Evolutionary conservation across 306 rosid genomes (phyloP), one percentile per base, ranked within the genome.

Genomic region (Prinsepia uniflora): DNA sequence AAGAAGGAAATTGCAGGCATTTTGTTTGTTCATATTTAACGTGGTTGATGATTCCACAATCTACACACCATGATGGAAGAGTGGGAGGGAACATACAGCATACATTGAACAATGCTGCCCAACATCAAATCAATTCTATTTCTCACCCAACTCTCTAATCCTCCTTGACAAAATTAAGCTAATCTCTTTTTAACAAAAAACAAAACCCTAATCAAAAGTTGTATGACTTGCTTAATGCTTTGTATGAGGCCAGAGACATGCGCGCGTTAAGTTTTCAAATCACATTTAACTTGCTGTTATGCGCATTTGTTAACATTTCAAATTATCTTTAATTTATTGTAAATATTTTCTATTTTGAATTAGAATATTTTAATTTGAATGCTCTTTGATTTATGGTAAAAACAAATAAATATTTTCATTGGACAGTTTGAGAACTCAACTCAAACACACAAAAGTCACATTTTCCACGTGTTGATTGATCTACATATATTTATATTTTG

Each of bases 1-100:
- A 14, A 17, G 11, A 30, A 20, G 0, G 4, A 2, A 19, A 15
- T 55, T 45, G 8, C 53, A 55, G 24, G 24, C n/a, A 5, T 70
- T 55, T 7, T 22, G 42, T 24, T 42, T 54, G 73, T 24, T 70
- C 64, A 14, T 42, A 42, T 66, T 47, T 22, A 12, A 66, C 71
- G 15, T 0, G 22, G 58, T 30, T 30, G 58, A 10, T 48, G 53
- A 30, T 24, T 24, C 30, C 30, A 24, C 30, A 24, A 24, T 30
- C 4, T 1, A 24, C 30, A 30, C 36, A 30, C 36, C 36, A 30
- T 30, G 36, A 3, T 30, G 36, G 36, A 30, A 30, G 36, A 30
- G 4, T 30, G 36, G 36, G 17, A 9, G 20, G 64, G 18, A 8
- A 12, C 8, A 55, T 20, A 55, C 0, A 14, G 6, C 53, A 48